Evolutionary conservation across 306 rosid species (phyloP), one percentile per base, ranked within the genome.

Genomic region (Acacia melanoxylon): DNA sequence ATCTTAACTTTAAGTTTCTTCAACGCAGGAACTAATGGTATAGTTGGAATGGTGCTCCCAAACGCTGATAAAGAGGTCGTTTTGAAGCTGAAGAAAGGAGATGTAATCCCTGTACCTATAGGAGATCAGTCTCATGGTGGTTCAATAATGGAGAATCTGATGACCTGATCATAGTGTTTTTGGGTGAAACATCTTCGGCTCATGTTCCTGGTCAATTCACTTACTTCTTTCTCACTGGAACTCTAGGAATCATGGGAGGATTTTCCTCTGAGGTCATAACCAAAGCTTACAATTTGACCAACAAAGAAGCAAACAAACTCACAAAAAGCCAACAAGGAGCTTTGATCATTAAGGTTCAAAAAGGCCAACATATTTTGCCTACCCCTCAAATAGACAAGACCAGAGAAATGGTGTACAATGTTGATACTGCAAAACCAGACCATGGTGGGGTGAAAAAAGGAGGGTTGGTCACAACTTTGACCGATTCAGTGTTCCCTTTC

Each of bases 61-160:
- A 75, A 83, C 68, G 25, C 75, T 25, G 27, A 35, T 24, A 65
- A 82, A 25, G 88, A 89, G 74, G 85, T 75, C 17, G 87, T 87
- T 8, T 33, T 89, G 76, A 83, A 52, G 59, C 69, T 90, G 0
- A 84, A 68, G 76, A 81, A 84, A 76, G 93, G 90, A 35, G 89
- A 87, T 70, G 61, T 87, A 10, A 77, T 88, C 10, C 86, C 93
- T 1, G 76, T 86, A 5, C 80, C 87, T 10, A 14, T 37, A 1
- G 93, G 88, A 45, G 88, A 45, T 25, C 78, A 51, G 17, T 83
- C 73, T 87, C 93, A 33, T 90, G 93, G 93, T 87, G 93, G 93
- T 87, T 76, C 86, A 88, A 86, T 62, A 54, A 82, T 6, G 89
- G 85, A 24, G 87, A 82, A 25, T 82, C 89, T 4, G 79, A 84